Evolutionary conservation across 306 rosid genomes (phyloP), one percentile per base, ranked within the genome.

Genomic region (Vigna trinervia): DNA sequence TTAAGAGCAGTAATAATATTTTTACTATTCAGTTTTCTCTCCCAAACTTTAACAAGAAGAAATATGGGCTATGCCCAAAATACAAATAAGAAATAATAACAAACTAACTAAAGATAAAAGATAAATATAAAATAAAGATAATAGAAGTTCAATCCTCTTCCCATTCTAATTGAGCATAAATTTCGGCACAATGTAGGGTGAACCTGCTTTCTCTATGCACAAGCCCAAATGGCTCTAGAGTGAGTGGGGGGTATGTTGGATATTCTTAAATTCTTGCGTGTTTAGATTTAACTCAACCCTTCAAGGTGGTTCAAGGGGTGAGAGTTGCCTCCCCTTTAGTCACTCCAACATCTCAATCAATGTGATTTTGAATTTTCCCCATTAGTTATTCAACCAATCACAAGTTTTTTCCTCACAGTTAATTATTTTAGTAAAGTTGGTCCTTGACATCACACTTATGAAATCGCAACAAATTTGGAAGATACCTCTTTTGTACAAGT

Each of bases 201-300:
- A 54, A 56, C 22, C 7, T 77, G 36, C 68, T 66, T 22, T 38
- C 34, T 64, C 74, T 23, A 50, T 77, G 81, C 67, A 54, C n/a
- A 54, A 22, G 54, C 30, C 60, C 56, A 52, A 52, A 14, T 51
- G 19, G 19, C 46, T 65, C 30, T 52, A 10, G 19, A 30, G 66
- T 51, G 62, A 36, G 52, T 52, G 2, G 63, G 12, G 0, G 63
- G 8, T 20, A n/a, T 67, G 50, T 46, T 78, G 12, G 51, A 41
- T 47, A 47, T 47, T 47, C n/a, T 12, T 47, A 47, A 4, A 47
- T 0, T 47, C 13, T 47, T 47, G 52, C 15, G 52, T 48, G 52
- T 48, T 48, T 48, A 1, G 17, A 1, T n/a, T 1, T 48, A 48
- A 48, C 17, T 48, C 53, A 13, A 48, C 17, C 19, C 17, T 45